A percentile compares a stretch with the other conserved stretches of the same genome.
Evolutionary conservation across 768 basidiomycete genomes (phyloP).

Genomic region (Termitomyces sp.): DNA sequence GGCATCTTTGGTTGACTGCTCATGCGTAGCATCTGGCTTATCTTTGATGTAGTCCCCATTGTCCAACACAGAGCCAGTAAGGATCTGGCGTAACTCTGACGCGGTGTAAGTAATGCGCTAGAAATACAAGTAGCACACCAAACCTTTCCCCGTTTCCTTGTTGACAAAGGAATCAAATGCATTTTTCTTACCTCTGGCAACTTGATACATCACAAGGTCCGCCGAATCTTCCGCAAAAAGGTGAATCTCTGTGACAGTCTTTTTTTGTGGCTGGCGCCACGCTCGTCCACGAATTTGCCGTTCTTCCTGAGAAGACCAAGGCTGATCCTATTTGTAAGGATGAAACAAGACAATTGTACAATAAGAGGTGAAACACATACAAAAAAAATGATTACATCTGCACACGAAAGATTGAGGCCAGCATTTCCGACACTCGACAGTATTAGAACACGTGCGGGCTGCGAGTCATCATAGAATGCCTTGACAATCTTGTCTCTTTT

Average conservation of each 20-base stretch:
- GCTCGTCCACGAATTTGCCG: conserved; percentile 8
- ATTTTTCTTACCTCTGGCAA: conserved; percentile 10
- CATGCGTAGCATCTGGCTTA: neutral
- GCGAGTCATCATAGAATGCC: conserved; percentile 6
- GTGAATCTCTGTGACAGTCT: conserved; percentile 6
- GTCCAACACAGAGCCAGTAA: neutral
- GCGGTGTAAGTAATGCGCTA: neutral
- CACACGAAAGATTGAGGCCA: conserved; percentile 17
- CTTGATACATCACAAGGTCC: conserved; percentile 7
- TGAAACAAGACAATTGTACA: no score
- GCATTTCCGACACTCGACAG: conserved; percentile 18
- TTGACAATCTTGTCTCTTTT: conserved; percentile 7
- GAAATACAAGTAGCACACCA: neutral
- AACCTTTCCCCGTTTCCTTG: conserved; percentile 8
- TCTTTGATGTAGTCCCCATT: neutral
- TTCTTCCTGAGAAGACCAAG: conserved; percentile 13
- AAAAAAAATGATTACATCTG: conserved; percentile 15
- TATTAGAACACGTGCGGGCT: conserved; percentile 12
- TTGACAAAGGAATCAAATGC: conserved; percentile 12
- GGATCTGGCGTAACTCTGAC: neutral
- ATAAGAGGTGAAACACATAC: conserved; percentile 11
- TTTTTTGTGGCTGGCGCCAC: conserved; percentile 9
- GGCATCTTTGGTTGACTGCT: neutral
- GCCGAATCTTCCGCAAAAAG: conserved; percentile 10
- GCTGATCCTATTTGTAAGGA: conserved; percentile 6